A percentile compares a stretch with the other conserved stretches of the same genome.
These are phyloP conservation scores for Dunaliella sp. DNA, from an alignment of 139 green algal genomes.

Conservation along the genomic window DNA sequence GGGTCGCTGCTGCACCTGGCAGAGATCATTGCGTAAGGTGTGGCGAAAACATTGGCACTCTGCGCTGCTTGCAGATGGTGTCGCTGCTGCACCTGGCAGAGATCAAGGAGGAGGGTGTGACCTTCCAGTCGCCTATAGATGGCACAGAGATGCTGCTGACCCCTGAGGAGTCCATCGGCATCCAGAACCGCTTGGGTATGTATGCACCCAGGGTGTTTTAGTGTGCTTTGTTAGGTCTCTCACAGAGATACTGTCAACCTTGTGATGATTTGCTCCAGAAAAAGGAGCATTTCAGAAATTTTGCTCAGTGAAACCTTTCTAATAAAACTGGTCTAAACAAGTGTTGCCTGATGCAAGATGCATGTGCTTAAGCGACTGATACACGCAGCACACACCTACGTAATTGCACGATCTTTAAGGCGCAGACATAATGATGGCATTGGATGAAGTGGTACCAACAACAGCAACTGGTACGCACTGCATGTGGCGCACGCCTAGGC, in stretches of 20 bases:
- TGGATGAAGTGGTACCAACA: constrained; percentile 94
- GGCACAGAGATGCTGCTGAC: constrained; percentile 91
- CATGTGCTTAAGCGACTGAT: too few species aligned
- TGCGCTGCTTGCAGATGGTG: constrained; percentile 71
- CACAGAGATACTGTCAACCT: neutral
- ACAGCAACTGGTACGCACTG: too few species aligned
- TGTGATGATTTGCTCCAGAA: neutral
- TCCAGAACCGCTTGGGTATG: constrained; percentile 85
- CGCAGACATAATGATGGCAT: constrained; percentile 93
- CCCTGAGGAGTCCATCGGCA: constrained; percentile 88
- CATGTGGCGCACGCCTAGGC: too few species aligned
- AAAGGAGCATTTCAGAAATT: too few species aligned
- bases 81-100: constrained; percentile 86
- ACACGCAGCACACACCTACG: too few species aligned
- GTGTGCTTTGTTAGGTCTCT: too few species aligned
- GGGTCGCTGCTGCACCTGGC: neutral
- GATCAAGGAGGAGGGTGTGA: constrained; percentile 91
- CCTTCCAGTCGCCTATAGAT: constrained; percentile 80
- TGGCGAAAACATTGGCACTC: neutral
- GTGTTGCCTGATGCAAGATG: too few species aligned
- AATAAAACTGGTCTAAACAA: too few species aligned
- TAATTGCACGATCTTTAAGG: constrained; percentile 19
- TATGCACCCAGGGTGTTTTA: too few species aligned
- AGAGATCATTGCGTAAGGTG: neutral
- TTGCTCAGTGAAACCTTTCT: too few species aligned